Evolutionary conservation across 1,284 basidiomycete genomes (phyloP).

Genomic region (Ceratobasidium sp.): DNA sequence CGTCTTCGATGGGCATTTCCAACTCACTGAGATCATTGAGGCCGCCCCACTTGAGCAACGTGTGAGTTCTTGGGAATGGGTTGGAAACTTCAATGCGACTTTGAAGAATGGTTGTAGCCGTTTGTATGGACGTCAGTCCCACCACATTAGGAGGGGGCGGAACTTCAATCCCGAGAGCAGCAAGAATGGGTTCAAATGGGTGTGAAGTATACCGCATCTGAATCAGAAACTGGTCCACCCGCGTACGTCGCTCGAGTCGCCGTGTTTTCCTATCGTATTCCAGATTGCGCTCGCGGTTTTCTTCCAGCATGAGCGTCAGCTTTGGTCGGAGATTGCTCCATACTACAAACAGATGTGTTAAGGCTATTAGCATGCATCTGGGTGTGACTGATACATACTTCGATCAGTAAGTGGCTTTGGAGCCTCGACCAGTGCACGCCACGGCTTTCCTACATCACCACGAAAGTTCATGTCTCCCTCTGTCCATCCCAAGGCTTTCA

Average conservation of each 20-base stretch:
- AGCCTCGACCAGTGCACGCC: background rate
- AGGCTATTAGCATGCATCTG: too few relatives aligned
- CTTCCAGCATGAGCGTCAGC: background rate
- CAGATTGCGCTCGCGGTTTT: slow-evolving; percentile 12
- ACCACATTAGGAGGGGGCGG: background rate
- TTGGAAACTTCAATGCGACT: background rate
- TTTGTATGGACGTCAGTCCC: too few relatives aligned
- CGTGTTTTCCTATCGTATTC: background rate
- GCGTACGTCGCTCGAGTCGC: background rate
- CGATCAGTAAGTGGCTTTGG: slow-evolving; percentile 24
- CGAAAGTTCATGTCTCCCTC: slow-evolving; percentile 17
- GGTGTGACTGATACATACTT: background rate
- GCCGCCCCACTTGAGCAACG: background rate
- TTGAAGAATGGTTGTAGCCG: too few relatives aligned
- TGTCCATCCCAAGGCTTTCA: slow-evolving; percentile 22
- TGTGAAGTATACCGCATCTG: background rate
- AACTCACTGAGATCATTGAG: background rate
- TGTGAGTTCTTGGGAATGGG: background rate
- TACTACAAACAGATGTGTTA: background rate
- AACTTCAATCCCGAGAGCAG: slow-evolving; percentile 1
- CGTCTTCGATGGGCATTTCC: background rate
- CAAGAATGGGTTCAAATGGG: slow-evolving; percentile 10
- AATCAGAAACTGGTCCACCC: slow-evolving; percentile 1
- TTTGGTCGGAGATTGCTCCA: slow-evolving; percentile 9
- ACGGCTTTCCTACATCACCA: background rate